These are phyloP conservation scores for Ceratocystiopsis sp. DNA, from an alignment of 2,329 filamentous ascomycete species.

Conservation along the genomic window DNA sequence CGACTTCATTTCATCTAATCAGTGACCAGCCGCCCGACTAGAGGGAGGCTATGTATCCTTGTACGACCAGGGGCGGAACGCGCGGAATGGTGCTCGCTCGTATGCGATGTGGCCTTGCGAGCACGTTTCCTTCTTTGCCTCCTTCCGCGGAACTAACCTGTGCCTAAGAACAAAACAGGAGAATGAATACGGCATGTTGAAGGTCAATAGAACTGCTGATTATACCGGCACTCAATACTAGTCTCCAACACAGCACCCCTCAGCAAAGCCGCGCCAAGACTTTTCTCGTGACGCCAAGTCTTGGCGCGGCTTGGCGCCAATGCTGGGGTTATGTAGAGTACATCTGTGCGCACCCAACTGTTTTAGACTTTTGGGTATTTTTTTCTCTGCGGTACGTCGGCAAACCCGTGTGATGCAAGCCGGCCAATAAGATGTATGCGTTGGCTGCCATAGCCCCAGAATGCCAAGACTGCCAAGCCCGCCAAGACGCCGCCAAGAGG, in stretches of 20 bases:
- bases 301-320: constrained; percentile 10
- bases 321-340: not conserved
- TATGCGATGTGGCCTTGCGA: too few species aligned
- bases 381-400: not conserved
- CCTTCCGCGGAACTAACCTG: too few species aligned
- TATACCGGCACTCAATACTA: not conserved
- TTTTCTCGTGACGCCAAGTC: constrained; percentile 7
- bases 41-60: too few species aligned
- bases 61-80: too few species aligned
- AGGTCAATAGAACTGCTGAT: constrained; percentile 3
- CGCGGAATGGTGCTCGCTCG: too few species aligned
- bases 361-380: not conserved
- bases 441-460: constrained; percentile 3
- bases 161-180: not conserved
- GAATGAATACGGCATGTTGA: not conserved
- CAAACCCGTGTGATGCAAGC: too few species aligned
- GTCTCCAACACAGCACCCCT: not conserved
- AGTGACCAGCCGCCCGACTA: too few species aligned
- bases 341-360: not conserved
- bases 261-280: constrained; percentile 6
- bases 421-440: constrained; percentile 2
- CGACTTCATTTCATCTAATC: not conserved
- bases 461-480: constrained; percentile 9
- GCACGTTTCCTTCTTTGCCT: too few species aligned
- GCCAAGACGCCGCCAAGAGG: constrained; percentile 3